Evolutionary conservation across 768 basidiomycete species (phyloP).

Genomic region (Sarcomyxa edulis): DNA sequence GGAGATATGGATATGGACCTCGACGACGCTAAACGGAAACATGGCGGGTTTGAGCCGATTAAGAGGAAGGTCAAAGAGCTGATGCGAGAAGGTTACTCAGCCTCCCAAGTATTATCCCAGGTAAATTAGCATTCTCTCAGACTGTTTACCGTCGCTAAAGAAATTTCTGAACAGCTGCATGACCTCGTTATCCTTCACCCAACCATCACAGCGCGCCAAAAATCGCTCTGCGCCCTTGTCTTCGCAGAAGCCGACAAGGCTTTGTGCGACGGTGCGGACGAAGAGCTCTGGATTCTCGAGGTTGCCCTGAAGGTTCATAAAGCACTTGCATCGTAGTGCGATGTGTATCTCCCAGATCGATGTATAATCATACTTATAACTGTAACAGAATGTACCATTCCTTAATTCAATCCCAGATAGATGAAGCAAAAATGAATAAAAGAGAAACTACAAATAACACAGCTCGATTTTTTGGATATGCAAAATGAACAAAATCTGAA

Average conservation of each 20-base stretch:
- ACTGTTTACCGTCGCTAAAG: slow-evolving; percentile 6
- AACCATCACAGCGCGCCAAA: slow-evolving; percentile 72
- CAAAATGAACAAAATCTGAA: slow-evolving; percentile 14
- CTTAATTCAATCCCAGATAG: too few species aligned
- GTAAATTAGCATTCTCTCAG: slow-evolving; percentile 36
- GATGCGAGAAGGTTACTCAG: slow-evolving; percentile 88
- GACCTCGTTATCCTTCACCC: slow-evolving; percentile 85
- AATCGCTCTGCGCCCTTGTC: slow-evolving; percentile 72
- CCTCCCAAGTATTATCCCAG: slow-evolving; percentile 83
- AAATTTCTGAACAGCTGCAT: slow-evolving; percentile 59
- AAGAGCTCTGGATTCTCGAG: slow-evolving; percentile 92
- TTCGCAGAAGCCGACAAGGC: slow-evolving; percentile 97
- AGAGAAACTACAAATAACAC: slow-evolving; percentile 5
- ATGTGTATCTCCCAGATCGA: too few species aligned
- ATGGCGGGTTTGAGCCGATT: slow-evolving; percentile 53
- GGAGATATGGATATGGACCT: slow-evolving; percentile 51
- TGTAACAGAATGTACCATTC: too few species aligned
- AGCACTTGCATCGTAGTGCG: slow-evolving; percentile 36
- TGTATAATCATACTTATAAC: too few species aligned
- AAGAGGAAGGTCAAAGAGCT: slow-evolving; percentile 68
- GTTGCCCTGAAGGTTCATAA: slow-evolving; percentile 78
- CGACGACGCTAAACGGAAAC: slow-evolving; percentile 26
- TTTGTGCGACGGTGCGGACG: slow-evolving; percentile 92
- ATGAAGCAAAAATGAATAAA: too few species aligned
- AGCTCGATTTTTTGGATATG: background rate